Evolutionary conservation across 1,284 basidiomycete genomes (phyloP), one percentile per base, ranked within the genome.

Genomic region (Malassezia restricta): DNA sequence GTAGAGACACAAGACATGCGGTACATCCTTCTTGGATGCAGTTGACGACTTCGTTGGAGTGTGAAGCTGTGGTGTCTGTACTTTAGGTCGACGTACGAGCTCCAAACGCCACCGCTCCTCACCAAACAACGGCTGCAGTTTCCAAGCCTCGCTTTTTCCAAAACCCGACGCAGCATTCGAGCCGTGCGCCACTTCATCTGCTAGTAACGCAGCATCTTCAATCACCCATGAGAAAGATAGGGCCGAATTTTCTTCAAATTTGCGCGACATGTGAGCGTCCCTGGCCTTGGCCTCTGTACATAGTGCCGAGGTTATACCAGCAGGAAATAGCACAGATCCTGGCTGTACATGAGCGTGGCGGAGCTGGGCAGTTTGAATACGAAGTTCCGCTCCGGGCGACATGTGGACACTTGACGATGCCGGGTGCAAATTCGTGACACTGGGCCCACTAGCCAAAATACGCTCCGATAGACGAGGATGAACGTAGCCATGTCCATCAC

Each of bases 21-120:
- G 33, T 12, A 3, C 11, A 35, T 11, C 11, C 15, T 12, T 35
- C 20, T 9, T 15, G 39, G 9, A 39, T 15, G 9, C 17, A 17
- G 39, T 15, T 9, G 11, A 15, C 11, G 44, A 38, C 20, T 6
- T 4, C 5, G 39, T 40, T 1, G 39, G 39, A 17, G 12, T 24
- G 11, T 9, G n/a, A 9, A 24, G 8, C 8, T 24, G 9, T 3
- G 31, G 30, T 35, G 28, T 3, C 1, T 44, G 28, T 11, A 6
- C 32, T 35, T 33, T 44, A 17, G 20, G 43, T 12, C 32, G 15
- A 5, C 65, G 58, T 1, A 64, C 59, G 8, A 71, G 61, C 50
- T 71, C 68, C n/a, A 72, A 46, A 45, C 62, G 66, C 69, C 69
- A 72, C 33, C 62, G 68, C 40, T 63, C 64, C 33, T 65, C 63